Conservation (phyloP, 106 monocot species). For the Dactylorhiza incarnata region DNA sequence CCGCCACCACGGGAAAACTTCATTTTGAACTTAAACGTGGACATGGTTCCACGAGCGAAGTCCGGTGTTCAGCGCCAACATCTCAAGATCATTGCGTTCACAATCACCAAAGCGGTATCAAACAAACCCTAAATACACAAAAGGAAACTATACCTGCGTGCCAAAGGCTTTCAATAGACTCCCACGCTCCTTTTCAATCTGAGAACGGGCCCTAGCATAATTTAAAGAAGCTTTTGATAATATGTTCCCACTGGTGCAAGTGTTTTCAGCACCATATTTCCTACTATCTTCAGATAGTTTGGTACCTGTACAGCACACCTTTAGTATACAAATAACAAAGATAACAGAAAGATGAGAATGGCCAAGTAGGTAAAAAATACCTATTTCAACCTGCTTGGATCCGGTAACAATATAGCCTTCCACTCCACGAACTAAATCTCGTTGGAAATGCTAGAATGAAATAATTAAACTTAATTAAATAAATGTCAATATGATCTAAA, state of each 20-base stretch:
- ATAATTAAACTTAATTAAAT: neutral
- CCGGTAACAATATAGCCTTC: constrained; percentile 96
- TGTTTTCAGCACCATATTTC: constrained; percentile 96
- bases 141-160: constrained; percentile 54
- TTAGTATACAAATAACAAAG: constrained; percentile 1
- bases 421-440: constrained; percentile 94
- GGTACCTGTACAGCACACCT: constrained; percentile 31
- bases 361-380: constrained; percentile 18
- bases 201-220: constrained; percentile 63
- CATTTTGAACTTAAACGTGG: no score
- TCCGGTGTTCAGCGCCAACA: no score
- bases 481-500: neutral
- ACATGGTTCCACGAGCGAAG: no score
- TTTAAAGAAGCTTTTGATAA: constrained; percentile 74
- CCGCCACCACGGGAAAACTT: no score
- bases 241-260: constrained; percentile 82
- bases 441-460: constrained; percentile 89
- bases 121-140: no score
- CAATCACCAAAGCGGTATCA: no score
- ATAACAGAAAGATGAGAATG: neutral
- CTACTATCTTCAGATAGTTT: constrained; percentile 92
- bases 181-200: constrained; percentile 94
- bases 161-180: constrained; percentile 83
- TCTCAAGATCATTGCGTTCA: no score
- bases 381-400: constrained; percentile 98